phyloP scores from a whole-genome alignment of 768 basidiomycete species.

The Rhodotorula toruloides region DNA sequence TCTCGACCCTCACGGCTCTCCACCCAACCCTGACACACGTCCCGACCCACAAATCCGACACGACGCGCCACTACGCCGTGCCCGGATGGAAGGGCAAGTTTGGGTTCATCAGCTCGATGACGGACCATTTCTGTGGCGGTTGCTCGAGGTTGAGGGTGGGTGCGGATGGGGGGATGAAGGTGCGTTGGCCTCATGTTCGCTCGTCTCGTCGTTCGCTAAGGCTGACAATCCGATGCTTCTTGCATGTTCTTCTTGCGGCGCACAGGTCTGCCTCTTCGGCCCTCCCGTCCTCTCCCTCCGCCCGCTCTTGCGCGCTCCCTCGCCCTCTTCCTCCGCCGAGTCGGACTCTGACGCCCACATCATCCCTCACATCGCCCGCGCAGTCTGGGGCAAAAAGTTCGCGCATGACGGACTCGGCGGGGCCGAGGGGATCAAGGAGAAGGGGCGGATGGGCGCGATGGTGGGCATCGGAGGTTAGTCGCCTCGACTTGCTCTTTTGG shows the following conservation, averaged over 20 bases:
- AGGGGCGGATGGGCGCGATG: conserved; percentile 70
- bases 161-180: conserved; percentile 89
- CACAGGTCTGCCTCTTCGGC: conserved; percentile 79
- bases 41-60: conserved; percentile 68
- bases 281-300: conserved; percentile 75
- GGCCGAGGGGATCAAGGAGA: conserved; percentile 28
- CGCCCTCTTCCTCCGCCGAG: not conserved
- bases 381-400: conserved; percentile 37
- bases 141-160: conserved; percentile 80
- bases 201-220: too few species aligned
- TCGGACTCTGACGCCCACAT: conserved; percentile 58
- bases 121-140: conserved; percentile 80
- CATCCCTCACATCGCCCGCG: conserved; percentile 4
- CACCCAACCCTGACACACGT: conserved; percentile 52
- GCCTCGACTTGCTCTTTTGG: not conserved
- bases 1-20: conserved; percentile 52
- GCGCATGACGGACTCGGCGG: conserved; percentile 43
- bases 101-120: conserved; percentile 92
- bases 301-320: conserved; percentile 58
- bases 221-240: too few species aligned
- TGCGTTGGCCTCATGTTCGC: conserved; percentile 40
- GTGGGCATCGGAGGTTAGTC: conserved; percentile 86
- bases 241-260: too few species aligned
- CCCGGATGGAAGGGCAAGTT: conserved; percentile 63
- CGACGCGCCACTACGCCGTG: conserved; percentile 71